Evolutionary conservation across 2,329 filamentous ascomycete species (phyloP), one percentile per base, ranked within the genome.

Genomic region (Xylariaceae sp.): DNA sequence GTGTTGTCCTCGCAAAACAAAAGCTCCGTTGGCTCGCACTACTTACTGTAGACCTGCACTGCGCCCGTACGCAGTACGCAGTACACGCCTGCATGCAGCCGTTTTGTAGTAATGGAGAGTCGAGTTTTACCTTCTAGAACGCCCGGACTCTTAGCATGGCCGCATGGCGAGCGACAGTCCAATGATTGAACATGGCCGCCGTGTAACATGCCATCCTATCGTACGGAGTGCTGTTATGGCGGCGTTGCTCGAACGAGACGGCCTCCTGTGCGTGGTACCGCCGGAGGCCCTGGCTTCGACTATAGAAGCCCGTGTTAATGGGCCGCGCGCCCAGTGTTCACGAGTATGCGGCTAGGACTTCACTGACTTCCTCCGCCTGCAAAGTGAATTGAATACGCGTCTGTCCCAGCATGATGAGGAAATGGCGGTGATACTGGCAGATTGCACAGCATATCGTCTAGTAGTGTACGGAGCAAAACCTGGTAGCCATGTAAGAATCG

Each of bases 71-170:
- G 23, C 23, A 30, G 23, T 30, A 30, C 23, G 23, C 23, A 30
- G 23, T 30, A 41, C 9, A 52, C 11, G 41, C 34, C 61, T 57
- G 61, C 57, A 61, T 53, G 55, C 37, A 7, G 8, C 37, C 37
- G 50, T 52, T 55, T 41, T 45, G 48, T n/a, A 48, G 45, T 51
- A n/a, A 15, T 35, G 11, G 18, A 18, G 51, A 8, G 17, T 9
- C 37, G 37, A 37, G 44, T 35, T 18, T 17, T 44, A 18, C 23
- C 54, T 48, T 54, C 39, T 18, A 49, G 48, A 45, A 18, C 17
- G 15, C 13, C 35, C 53, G 30, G 30, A 41, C 37, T 54, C 37
- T 51, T 44, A 52, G 50, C 37, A 41, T 41, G 37, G 37, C 23
- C 23, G 23, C 23, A 41, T 57, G 48, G 15, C 18, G 51, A 54